Evolutionary conservation across 768 basidiomycete genomes (phyloP), one percentile per base, ranked within the genome.

Genomic region (Tubosaeta brunneosetosa): DNA sequence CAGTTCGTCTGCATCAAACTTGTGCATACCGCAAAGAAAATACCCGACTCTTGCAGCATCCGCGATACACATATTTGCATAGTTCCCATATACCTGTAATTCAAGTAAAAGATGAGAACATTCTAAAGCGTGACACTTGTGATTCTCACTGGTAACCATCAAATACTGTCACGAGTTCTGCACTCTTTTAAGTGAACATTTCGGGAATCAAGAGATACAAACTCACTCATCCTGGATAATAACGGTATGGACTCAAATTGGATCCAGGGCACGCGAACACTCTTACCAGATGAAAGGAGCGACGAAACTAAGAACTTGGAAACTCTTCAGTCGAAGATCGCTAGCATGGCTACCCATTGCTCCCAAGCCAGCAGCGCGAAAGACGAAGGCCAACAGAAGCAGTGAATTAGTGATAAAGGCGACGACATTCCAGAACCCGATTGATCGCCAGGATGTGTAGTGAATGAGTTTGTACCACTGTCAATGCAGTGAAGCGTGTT

Each of bases 41-140:
- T 84, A 3, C 90, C 86, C 17, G 91, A 94, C 69, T 97, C 93
- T 63, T 88, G 85, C 56, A 97, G 71, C 94, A 97, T 97, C 12
- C 92, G 79, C 17, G 90, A 84, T 2, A 95, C 84, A 55, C 94
- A 94, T 27, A 97, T 92, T 65, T 95, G 92, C 85, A 97, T 85
- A 0, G 88, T 93, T 8, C 94, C 94, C 43, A 97, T 83, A 60
- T 89, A 89, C 62, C 86, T 88, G 47, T 17, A 53, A 48, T 31
- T 37, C n/a, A 48, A 12, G 1, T 11, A 9, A 47, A 42, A 44
- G 29, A 44, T 47, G 17, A 41, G 37, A 33, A 13, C 12, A 13
- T 50, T 34, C n/a, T 36, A 33, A 47, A 32, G 17, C 14, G 29
- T 13, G 14, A 0, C 8, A 46, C n/a, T 34, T 6, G 11, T 6